Evolutionary conservation across 1,139 yeast genomes (phyloP), one percentile per base, ranked within the genome.

Genomic region (Protomyces macrosporus): DNA sequence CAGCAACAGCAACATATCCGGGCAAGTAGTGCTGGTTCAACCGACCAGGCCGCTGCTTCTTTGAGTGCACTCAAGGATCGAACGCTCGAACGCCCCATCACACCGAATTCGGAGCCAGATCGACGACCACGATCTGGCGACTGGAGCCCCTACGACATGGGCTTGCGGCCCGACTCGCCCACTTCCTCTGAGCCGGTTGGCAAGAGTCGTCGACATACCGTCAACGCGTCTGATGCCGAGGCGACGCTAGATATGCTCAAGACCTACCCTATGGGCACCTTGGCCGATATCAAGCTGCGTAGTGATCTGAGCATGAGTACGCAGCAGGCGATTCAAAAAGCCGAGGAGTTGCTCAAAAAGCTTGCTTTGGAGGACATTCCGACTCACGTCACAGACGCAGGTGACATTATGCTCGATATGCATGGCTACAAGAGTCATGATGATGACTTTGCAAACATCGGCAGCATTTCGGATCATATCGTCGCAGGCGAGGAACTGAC

Each of bases 391-490:
- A 96, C 90, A 68, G 86, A 87, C 68, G 89, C 90, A 71, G 98
- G 98, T 10, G 97, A 91, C 72, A 81, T 95, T 71, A 83, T 91
- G 55, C 78, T 95, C 58, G 99, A 95, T 76, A 89, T 93, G 86
- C 96, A 90, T 70, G 99, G 99, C 34, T 95, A 95, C 76, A 93
- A 91, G 75, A 51, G 56, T 4, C 53, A 58, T 30, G 62, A 58
- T 6, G 62, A 58, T 12, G 62, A 58, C 23, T 14, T 58, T 34
- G 52, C 55, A 6, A 56, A 58, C 14, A 33, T 58, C 35, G 88
- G 96, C 40, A 89, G 87, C 69, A 86, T 87, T 45, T 83, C 85
- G 68, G 89, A 87, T 72, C 76, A 76, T 54, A 71, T 75, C 48
- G 70, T 73, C 55, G 76, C 79, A 4, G 81, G 78, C 61, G 93